A percentile compares a stretch with the other conserved stretches of the same genome.
Conservation (phyloP, 176 grass and related monocot genomes). For the Bolboschoenus planiculmis region DNA sequence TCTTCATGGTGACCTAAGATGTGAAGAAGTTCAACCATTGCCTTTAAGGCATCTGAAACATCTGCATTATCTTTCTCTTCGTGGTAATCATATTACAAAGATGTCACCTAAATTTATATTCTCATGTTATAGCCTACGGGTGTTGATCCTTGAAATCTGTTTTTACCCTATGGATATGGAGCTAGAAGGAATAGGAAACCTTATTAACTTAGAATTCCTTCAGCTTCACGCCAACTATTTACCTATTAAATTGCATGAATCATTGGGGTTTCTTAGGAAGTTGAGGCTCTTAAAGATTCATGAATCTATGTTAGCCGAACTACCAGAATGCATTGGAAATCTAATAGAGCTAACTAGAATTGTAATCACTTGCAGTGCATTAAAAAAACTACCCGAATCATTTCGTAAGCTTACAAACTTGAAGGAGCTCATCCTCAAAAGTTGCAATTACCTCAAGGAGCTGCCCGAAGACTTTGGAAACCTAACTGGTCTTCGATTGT, state of each 20-base stretch:
- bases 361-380: background rate
- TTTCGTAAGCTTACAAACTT: slow-evolving; percentile 8
- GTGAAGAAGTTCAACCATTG: background rate
- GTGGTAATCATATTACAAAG: background rate
- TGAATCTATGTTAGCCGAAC: background rate
- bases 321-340: background rate
- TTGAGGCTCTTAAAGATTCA: background rate
- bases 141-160: background rate
- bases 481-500: background rate
- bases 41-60: background rate
- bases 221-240: background rate
- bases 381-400: slow-evolving; percentile 14
- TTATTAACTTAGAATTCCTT: no score
- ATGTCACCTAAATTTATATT: background rate
- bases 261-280: background rate
- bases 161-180: background rate
- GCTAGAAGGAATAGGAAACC: no score
- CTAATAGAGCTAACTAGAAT: background rate
- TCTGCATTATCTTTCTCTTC: background rate
- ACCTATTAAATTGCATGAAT: background rate
- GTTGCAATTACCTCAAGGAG: background rate
- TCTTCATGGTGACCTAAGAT: no score
- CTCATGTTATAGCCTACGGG: background rate
- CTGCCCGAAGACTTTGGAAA: background rate
- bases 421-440: background rate